Evolutionary conservation across 257 asterid species (phyloP).

Genomic region (Gentiana straminea): DNA sequence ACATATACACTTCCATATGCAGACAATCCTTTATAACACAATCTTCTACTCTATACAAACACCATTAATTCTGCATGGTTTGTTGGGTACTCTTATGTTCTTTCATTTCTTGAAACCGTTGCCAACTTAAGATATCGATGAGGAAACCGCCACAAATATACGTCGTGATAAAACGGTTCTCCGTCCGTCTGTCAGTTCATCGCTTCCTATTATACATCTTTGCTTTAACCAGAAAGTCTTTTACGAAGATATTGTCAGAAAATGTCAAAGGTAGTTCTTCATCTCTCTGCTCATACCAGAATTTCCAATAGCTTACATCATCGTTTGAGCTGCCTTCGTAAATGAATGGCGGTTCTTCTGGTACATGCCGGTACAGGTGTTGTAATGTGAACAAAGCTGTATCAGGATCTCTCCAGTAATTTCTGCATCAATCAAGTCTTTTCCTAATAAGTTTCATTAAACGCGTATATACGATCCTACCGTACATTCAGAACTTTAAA

Average conservation of each 20-base stretch:
- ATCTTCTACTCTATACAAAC: too few species aligned
- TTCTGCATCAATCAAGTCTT: slow-evolving; percentile 31
- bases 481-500: neutral
- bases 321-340: slow-evolving; percentile 27
- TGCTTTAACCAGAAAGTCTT: slow-evolving; percentile 46
- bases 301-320: slow-evolving; percentile 11
- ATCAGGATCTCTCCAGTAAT: slow-evolving; percentile 91
- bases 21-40: too few species aligned
- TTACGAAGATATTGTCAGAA: slow-evolving; percentile 41
- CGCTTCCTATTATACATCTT: slow-evolving; percentile 24
- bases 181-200: neutral
- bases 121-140: too few species aligned
- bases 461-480: too few species aligned
- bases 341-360: slow-evolving; percentile 40
- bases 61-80: too few species aligned
- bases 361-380: slow-evolving; percentile 72
- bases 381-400: slow-evolving; percentile 88
- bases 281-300: slow-evolving; percentile 58
- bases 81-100: too few species aligned
- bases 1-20: too few species aligned
- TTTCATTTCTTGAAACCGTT: too few species aligned
- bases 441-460: too few species aligned
- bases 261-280: slow-evolving; percentile 86
- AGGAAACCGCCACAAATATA: too few species aligned
- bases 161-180: too few species aligned